These are phyloP conservation scores for Kwoniella botswanensis DNA, from an alignment of 768 basidiomycete species.

Conservation along the genomic window DNA sequence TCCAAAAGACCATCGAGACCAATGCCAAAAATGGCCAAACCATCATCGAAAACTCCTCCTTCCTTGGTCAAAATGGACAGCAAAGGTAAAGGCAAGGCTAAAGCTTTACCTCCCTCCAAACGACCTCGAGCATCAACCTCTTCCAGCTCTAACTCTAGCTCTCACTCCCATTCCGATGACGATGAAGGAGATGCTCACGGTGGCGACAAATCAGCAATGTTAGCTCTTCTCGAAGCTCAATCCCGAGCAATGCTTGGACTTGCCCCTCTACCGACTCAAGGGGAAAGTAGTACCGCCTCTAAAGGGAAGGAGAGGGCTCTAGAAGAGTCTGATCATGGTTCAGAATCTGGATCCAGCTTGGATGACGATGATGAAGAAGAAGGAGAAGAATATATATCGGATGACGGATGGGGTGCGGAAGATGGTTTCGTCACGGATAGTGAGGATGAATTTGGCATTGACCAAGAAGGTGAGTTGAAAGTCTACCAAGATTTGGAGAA, in stretches of 20 bases:
- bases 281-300: conserved; percentile 29
- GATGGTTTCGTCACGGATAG: conserved; percentile 43
- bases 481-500: background rate
- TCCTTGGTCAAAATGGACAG: no score
- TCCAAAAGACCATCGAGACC: background rate
- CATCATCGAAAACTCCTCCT: background rate
- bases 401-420: conserved; percentile 50
- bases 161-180: background rate
- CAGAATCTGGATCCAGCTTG: background rate
- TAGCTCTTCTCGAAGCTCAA: conserved; percentile 56
- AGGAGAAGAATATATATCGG: conserved; percentile 27
- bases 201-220: conserved; percentile 41
- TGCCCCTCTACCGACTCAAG: conserved; percentile 1
- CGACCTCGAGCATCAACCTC: conserved; percentile 11
- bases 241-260: conserved; percentile 55
- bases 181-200: conserved; percentile 21
- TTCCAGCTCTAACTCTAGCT: background rate
- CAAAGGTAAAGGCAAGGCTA: conserved; percentile 20
- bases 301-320: conserved; percentile 23
- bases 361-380: conserved; percentile 35
- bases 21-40: background rate
- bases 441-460: conserved; percentile 29
- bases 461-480: background rate
- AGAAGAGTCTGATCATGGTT: background rate
- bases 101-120: conserved; percentile 7